phyloP scores from a whole-genome alignment of 2,329 filamentous ascomycete species.

The Cercospora citrullina region DNA sequence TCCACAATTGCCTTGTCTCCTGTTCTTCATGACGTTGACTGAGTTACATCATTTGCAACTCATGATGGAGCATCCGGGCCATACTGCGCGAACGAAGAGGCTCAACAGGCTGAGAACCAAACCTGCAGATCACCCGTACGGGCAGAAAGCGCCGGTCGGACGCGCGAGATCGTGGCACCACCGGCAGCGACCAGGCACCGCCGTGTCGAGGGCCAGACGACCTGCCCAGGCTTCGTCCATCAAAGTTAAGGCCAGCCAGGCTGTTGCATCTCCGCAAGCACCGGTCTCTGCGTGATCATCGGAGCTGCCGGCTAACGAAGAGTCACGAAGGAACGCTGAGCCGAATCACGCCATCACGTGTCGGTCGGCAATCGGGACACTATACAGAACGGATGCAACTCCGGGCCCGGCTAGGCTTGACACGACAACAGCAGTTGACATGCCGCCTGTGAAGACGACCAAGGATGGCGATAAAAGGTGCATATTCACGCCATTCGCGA shows the following conservation, averaged over 20 bases:
- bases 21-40: background rate
- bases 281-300: background rate
- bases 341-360: background rate
- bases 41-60: background rate
- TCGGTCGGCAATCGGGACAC: background rate
- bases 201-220: background rate
- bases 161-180: background rate
- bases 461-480: background rate
- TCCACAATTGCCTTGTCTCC: background rate
- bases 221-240: background rate
- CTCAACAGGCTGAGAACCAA: background rate
- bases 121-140: background rate
- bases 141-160: background rate
- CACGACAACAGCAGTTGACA: background rate
- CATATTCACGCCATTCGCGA: background rate
- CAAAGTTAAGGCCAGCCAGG: background rate
- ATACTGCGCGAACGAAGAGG: background rate
- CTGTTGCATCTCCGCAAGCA: background rate
- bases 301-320: background rate
- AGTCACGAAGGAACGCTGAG: background rate
- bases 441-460: background rate
- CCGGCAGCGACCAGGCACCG: background rate
- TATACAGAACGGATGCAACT: background rate
- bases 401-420: background rate
- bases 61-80: background rate